Evolutionary conservation across 2,329 filamentous ascomycete genomes (phyloP).

Genomic region (Cladosporium velox): DNA sequence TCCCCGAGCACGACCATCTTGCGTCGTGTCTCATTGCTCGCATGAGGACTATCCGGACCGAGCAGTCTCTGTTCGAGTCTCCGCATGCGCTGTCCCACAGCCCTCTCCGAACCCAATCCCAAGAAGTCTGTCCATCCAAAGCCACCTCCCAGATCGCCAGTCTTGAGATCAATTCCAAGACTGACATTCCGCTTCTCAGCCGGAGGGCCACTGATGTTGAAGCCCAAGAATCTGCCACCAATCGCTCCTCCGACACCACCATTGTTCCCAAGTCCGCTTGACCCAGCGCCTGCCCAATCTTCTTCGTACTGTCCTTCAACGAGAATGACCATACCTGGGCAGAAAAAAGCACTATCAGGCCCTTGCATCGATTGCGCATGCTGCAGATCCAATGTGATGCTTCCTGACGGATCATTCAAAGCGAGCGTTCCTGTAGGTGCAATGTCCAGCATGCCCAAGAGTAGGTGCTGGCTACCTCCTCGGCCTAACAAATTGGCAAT

Average conservation of each 20-base stretch:
- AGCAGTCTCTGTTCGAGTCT: slow-evolving; percentile 72
- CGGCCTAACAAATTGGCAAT: slow-evolving; percentile 76
- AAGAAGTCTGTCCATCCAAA: slow-evolving; percentile 98
- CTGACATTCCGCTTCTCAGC: slow-evolving; percentile 82
- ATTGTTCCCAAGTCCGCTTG: slow-evolving; percentile 61
- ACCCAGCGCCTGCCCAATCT: slow-evolving; percentile 71
- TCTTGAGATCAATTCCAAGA: slow-evolving; percentile 60
- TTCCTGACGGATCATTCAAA: slow-evolving; percentile 84
- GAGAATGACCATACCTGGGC: slow-evolving; percentile 92
- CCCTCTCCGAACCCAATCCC: slow-evolving; percentile 85
- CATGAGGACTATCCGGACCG: slow-evolving; percentile 32
- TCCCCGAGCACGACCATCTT: slow-evolving; percentile 79
- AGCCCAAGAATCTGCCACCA: slow-evolving; percentile 86
- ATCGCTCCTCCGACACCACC: slow-evolving; percentile 86
- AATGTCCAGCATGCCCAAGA: slow-evolving; percentile 79
- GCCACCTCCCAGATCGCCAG: slow-evolving; percentile 68
- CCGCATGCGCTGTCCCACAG: slow-evolving; percentile 79
- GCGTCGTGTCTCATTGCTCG: slow-evolving; percentile 31
- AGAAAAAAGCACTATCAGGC: slow-evolving; percentile 82
- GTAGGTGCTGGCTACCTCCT: slow-evolving; percentile 79
- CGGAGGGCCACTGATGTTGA: slow-evolving; percentile 88
- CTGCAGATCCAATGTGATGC: slow-evolving; percentile 78
- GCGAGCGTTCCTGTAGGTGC: slow-evolving; percentile 80
- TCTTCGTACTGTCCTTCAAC: slow-evolving; percentile 97
- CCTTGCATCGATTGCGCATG: slow-evolving; percentile 76